These are phyloP conservation scores for Cyberlindnera amylophila DNA, from an alignment of 805 yeast genomes.

Conservation along the genomic window DNA sequence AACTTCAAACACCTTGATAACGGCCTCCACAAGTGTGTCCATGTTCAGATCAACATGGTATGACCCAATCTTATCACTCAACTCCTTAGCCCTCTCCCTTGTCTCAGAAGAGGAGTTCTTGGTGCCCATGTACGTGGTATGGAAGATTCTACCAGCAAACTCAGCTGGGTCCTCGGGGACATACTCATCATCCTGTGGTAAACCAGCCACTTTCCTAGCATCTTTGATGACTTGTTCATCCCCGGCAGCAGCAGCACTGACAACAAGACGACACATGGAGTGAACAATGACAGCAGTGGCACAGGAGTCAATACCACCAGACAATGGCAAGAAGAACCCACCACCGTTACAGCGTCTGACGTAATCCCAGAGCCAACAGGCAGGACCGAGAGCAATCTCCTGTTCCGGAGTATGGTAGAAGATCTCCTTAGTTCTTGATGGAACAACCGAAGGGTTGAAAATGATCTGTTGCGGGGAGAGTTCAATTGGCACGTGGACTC, in stretches of 20 bases:
- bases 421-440: conserved; percentile 48
- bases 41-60: conserved; percentile 90
- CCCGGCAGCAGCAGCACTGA: conserved; percentile 61
- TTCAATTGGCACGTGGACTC: conserved; percentile 61
- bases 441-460: conserved; percentile 59
- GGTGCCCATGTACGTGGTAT: conserved; percentile 95
- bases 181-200: conserved; percentile 45
- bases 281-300: conserved; percentile 94
- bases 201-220: conserved; percentile 62
- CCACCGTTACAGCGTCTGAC: conserved; percentile 85
- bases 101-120: conserved; percentile 88
- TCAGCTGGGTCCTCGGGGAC: conserved; percentile 73
- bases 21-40: conserved; percentile 77
- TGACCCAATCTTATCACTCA: conserved; percentile 75
- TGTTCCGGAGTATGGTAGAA: conserved; percentile 83
- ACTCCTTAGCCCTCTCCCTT: conserved; percentile 70
- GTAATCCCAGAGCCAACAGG: conserved; percentile 99
- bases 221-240: conserved; percentile 75
- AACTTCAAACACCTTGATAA: conserved; percentile 72
- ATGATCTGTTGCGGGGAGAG: conserved; percentile 56
- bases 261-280: conserved; percentile 89
- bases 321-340: conserved; percentile 88
- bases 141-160: conserved; percentile 71
- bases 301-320: conserved; percentile 98
- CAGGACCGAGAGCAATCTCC: conserved; percentile 97